Percentiles rank a stretch among this genome's conserved stretches.
These are phyloP conservation scores for Entomortierella beljakovae DNA, from an alignment of 192 early-diverging fungal genomes.

Conservation along the genomic window DNA sequence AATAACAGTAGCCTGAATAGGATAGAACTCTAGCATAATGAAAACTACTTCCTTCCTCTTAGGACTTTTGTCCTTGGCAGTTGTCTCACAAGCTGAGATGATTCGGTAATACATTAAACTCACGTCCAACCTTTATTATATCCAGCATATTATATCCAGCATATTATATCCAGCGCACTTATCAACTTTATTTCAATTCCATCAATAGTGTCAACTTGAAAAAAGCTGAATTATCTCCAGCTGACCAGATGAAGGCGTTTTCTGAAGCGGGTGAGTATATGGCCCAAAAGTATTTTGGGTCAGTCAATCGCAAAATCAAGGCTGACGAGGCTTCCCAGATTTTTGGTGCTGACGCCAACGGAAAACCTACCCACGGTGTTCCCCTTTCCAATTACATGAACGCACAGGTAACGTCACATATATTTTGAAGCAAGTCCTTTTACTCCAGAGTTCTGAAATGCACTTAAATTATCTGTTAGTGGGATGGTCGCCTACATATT, in stretches of 20 bases:
- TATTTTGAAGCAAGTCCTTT: neutral
- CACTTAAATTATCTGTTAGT: neutral
- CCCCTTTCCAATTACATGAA: conserved; percentile 95
- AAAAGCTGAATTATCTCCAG: conserved; percentile 72
- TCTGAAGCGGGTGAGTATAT: conserved; percentile 73
- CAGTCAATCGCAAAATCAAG: conserved; percentile 53
- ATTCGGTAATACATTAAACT: conserved; percentile 16
- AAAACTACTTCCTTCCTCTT: conserved; percentile 26
- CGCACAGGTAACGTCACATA: conserved; percentile 69
- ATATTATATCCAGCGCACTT: neutral
- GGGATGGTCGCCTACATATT: too few relatives aligned
- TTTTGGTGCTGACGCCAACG: conserved; percentile 64
- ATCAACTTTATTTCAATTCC: neutral
- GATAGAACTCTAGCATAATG: conserved; percentile 3
- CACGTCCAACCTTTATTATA: neutral
- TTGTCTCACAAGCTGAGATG: conserved; percentile 36
- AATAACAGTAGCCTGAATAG: too few relatives aligned
- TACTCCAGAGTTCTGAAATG: neutral
- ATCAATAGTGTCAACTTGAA: conserved; percentile 67
- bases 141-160: neutral
- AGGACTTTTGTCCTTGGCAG: conserved; percentile 47
- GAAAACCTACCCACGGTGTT: conserved; percentile 71
- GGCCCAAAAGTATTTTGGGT: conserved; percentile 82
- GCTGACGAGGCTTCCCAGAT: conserved; percentile 42
- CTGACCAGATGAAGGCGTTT: conserved; percentile 70